Evolutionary conservation across 2,329 filamentous ascomycete genomes (phyloP), one percentile per base, ranked within the genome.

Genomic region (Colletotrichum navitas): DNA sequence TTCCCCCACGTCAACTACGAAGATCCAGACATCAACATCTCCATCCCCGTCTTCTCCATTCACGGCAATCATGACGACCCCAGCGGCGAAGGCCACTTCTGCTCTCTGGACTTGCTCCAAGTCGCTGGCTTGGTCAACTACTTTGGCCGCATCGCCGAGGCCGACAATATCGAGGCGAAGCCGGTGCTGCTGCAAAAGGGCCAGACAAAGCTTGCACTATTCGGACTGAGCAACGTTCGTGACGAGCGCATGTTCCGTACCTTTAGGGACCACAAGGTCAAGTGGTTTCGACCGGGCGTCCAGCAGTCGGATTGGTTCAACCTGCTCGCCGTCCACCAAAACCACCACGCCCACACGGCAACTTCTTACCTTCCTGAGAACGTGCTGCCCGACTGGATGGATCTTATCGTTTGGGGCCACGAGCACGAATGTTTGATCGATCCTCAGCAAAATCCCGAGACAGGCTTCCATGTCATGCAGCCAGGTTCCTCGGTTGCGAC

Each of bases 61-160:
- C 97, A 99, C 77, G 96, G 96, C 56, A 99, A 99, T 78, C 96
- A 99, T 79, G 96, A 99, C 78, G 96, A 99, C 79, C 96, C 96
- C 0, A 97, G 95, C n/a, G 96, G 96, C 12, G 95, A 98, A 77
- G 96, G 95, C 14, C 94, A 97, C 79, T 92, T 92, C 74, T 97
- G 96, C 74, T 95, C 95, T 0, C 87, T 99, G 14, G 96, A 99
- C 80, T 83, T 99, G 21, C 87, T 99, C 5, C 94, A 98, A 80
- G 92, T 96, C 1, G 94, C 95, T 0, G 96, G 96, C 0, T 84
- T 99, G 18, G 86, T 99, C 76, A 99, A 99, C 81, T 99, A 98
- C 83, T 99, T 96, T 80, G 96, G 96, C 3, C 92, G 95, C 49
- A 93, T 94, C 1, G 93, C 94, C 0, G 93, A 98, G 81, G 93